A percentile compares a stretch with the other conserved stretches of the same genome.
These are phyloP conservation scores for Vanderwaltozyma polyspora DNA, from an alignment of 805 yeast genomes.

Conservation along the genomic window DNA sequence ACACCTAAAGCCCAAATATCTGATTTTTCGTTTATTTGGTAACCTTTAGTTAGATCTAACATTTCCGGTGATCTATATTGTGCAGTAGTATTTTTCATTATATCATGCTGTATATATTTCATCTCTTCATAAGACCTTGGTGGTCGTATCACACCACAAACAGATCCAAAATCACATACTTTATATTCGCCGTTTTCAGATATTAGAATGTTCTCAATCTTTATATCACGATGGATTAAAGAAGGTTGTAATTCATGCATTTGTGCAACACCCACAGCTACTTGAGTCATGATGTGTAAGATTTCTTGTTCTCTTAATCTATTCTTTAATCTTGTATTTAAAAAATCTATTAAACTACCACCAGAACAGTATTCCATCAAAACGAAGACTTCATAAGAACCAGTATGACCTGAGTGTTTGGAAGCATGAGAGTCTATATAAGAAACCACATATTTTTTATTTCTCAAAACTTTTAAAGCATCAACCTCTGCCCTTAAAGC, in stretches of 20 bases:
- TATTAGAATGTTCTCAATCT: slow-evolving; percentile 69
- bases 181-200: slow-evolving; percentile 49
- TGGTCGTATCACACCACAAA: slow-evolving; percentile 51
- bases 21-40: slow-evolving; percentile 69
- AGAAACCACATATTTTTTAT: slow-evolving; percentile 69
- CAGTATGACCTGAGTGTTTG: slow-evolving; percentile 39
- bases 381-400: slow-evolving; percentile 63
- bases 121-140: slow-evolving; percentile 55
- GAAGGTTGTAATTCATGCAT: slow-evolving; percentile 69
- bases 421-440: slow-evolving; percentile 95
- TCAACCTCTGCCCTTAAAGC: slow-evolving; percentile 89
- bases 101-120: slow-evolving; percentile 49
- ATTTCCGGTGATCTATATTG: slow-evolving; percentile 80
- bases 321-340: slow-evolving; percentile 60
- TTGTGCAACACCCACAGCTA: slow-evolving; percentile 63
- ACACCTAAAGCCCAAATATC: slow-evolving; percentile 84
- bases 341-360: slow-evolving; percentile 67
- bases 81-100: slow-evolving; percentile 72
- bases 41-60: slow-evolving; percentile 58
- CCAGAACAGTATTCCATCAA: slow-evolving; percentile 72
- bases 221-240: slow-evolving; percentile 67
- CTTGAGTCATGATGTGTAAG: slow-evolving; percentile 53
- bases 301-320: slow-evolving; percentile 61
- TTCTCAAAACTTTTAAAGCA: slow-evolving; percentile 83
- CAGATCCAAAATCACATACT: slow-evolving; percentile 76